Conservation (phyloP, 495 filamentous ascomycete genomes). For the Neurospora sp. region DNA sequence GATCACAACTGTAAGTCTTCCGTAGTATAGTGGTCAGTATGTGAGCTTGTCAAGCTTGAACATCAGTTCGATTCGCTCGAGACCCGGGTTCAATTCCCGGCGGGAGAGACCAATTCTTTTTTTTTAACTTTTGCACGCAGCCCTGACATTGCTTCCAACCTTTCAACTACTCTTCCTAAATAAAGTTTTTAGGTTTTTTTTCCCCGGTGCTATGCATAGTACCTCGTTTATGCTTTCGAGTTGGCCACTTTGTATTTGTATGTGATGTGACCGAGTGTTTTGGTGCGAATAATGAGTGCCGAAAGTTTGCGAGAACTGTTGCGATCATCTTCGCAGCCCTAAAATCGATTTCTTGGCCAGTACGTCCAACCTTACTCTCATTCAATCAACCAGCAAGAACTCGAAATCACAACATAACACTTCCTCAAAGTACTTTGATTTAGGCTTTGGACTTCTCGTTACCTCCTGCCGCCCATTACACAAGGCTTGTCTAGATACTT, state of each 20-base stretch:
- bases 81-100: neutral
- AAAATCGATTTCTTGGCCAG: neutral
- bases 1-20: neutral
- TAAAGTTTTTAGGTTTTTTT: too few relatives aligned
- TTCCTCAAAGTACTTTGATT: neutral
- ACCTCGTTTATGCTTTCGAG: neutral
- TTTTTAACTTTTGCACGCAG: neutral
- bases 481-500: neutral
- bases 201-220: too few relatives aligned
- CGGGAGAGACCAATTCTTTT: neutral
- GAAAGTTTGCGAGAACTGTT: neutral
- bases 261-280: neutral
- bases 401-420: neutral
- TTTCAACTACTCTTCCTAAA: too few relatives aligned
- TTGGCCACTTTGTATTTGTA: neutral
- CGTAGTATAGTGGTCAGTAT: neutral
- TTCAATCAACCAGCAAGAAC: neutral
- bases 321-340: neutral
- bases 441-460: too few relatives aligned
- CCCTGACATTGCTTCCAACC: too few relatives aligned
- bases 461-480: neutral
- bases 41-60: neutral
- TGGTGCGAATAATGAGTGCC: neutral
- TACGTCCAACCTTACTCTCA: neutral
- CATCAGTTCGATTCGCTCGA: neutral